These are phyloP conservation scores for Termitomyces sp. DNA, from an alignment of 768 basidiomycete species.

Conservation along the genomic window DNA sequence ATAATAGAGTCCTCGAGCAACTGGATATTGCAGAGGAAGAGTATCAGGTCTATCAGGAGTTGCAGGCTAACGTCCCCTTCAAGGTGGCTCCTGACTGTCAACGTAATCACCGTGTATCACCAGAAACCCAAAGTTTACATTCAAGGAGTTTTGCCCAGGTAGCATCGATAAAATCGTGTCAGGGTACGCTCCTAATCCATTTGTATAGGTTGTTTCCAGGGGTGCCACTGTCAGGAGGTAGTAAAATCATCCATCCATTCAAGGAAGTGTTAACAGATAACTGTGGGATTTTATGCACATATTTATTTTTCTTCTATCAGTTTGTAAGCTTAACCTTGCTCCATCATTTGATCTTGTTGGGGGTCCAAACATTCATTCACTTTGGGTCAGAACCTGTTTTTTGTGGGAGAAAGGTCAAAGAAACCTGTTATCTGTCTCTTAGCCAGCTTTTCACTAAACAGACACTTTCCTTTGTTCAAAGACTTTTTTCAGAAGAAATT, in stretches of 20 bases:
- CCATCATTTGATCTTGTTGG: background rate
- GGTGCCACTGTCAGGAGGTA: background rate
- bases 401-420: no score
- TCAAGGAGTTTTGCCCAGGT: conserved; percentile 51
- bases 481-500: no score
- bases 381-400: no score
- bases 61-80: conserved; percentile 38
- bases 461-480: no score
- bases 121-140: conserved; percentile 49
- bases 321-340: background rate
- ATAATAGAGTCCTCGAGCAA: conserved; percentile 30
- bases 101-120: conserved; percentile 50
- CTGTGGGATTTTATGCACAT: background rate
- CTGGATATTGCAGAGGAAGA: conserved; percentile 37
- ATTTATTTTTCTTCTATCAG: background rate
- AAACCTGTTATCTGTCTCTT: no score
- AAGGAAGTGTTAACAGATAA: background rate
- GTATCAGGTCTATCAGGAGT: conserved; percentile 34
- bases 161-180: background rate
- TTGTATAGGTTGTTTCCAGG: background rate
- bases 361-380: background rate
- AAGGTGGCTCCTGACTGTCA: conserved; percentile 29
- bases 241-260: background rate
- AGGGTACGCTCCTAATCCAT: background rate
- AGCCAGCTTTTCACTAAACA: no score